phyloP scores from a whole-genome alignment of 345 rosid species.

The Euphorbia lathyris region DNA sequence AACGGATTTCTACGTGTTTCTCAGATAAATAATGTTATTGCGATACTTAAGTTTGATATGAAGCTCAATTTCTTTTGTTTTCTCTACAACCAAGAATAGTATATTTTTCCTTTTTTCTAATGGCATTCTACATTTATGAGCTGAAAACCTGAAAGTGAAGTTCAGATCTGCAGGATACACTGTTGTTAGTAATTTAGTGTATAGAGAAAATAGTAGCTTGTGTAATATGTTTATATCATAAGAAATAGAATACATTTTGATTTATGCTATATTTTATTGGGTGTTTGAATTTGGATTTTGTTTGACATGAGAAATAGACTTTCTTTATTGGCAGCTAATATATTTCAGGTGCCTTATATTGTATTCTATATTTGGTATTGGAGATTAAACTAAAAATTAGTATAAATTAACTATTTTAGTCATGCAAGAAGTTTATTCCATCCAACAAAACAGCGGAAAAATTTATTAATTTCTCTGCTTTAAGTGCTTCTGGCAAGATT shows the following conservation, averaged over 20 bases:
- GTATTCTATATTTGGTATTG: not conserved
- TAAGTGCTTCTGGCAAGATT: not conserved
- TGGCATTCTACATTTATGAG: not conserved
- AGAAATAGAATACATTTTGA: not conserved
- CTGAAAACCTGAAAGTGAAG: not conserved
- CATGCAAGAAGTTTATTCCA: not conserved
- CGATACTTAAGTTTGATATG: not conserved
- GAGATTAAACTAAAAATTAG: not conserved
- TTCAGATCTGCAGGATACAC: not conserved
- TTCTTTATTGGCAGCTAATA: not conserved
- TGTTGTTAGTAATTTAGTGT: not conserved
- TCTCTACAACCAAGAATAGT: not conserved
- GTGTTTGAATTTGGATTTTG: not conserved
- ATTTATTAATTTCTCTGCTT: not conserved
- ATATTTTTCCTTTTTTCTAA: too few relatives aligned
- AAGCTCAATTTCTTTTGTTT: slow-evolving; percentile 1
- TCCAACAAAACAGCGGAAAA: not conserved
- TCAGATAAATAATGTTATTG: too few relatives aligned
- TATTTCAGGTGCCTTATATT: too few relatives aligned
- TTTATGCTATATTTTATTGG: not conserved
- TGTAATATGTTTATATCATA: not conserved
- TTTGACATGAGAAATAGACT: not conserved
- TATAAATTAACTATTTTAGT: not conserved
- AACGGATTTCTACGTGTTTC: not conserved
- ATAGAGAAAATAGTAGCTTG: not conserved